A percentile compares a stretch with the other conserved stretches of the same genome.
Evolutionary conservation across 2,329 filamentous ascomycete genomes (phyloP).

Genomic region (Diaporthe citri): DNA sequence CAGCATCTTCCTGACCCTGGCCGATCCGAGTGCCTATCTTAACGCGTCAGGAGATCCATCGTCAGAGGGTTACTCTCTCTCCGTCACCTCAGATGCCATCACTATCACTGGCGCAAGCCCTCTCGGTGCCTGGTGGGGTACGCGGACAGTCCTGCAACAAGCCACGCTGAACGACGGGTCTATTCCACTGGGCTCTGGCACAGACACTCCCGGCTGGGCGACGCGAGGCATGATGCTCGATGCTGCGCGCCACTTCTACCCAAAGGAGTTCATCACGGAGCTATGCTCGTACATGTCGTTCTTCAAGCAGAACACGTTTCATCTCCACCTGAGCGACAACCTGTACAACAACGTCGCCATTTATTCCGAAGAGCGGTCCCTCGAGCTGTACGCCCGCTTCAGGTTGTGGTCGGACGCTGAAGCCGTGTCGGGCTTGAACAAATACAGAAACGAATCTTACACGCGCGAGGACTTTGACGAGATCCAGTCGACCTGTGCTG

Average conservation of each 20-base stretch:
- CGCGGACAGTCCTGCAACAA: constrained; percentile 66
- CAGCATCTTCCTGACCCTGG: constrained; percentile 62
- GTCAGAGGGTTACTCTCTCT: constrained; percentile 63
- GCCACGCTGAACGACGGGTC: constrained; percentile 54
- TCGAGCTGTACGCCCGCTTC: constrained; percentile 67
- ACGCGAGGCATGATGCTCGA: constrained; percentile 66
- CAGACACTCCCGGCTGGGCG: constrained; percentile 65
- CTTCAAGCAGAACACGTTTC: constrained; percentile 72
- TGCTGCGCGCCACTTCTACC: constrained; percentile 68
- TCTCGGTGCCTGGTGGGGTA: constrained; percentile 70
- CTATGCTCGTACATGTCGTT: constrained; percentile 71
- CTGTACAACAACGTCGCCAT: constrained; percentile 60
- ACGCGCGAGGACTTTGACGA: constrained; percentile 62
- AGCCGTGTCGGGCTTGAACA: constrained; percentile 62
- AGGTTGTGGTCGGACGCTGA: constrained; percentile 63
- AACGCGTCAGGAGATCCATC: constrained; percentile 61
- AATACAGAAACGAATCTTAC: constrained; percentile 67
- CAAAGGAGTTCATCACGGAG: constrained; percentile 65
- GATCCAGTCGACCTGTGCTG: constrained; percentile 64
- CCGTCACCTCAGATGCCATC: constrained; percentile 55
- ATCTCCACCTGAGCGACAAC: constrained; percentile 71
- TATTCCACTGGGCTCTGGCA: constrained; percentile 56
- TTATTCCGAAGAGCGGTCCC: constrained; percentile 60
- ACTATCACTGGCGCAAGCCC: constrained; percentile 65
- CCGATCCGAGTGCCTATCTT: constrained; percentile 53